Evolutionary conservation across 805 yeast species (phyloP).

Genomic region (Kodamaea neixiangensis): DNA sequence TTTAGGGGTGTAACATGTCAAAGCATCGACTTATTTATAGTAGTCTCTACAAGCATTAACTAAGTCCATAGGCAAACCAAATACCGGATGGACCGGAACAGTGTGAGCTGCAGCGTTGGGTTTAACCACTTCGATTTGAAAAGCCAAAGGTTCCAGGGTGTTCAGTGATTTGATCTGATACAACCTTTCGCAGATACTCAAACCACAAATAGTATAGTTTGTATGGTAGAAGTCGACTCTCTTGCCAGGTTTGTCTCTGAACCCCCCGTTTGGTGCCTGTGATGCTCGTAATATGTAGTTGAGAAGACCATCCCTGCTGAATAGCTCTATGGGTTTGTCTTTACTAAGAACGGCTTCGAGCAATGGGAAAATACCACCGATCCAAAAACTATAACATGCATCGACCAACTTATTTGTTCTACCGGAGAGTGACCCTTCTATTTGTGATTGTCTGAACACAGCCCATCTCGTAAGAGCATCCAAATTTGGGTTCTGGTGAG

Average conservation of each 20-base stretch:
- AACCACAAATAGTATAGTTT: constrained; percentile 78
- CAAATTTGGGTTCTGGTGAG: constrained; percentile 33
- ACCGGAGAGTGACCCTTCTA: constrained; percentile 90
- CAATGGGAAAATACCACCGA: constrained; percentile 73
- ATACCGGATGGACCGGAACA: constrained; percentile 27
- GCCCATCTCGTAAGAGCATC: constrained; percentile 66
- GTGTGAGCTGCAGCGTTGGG: constrained; percentile 12
- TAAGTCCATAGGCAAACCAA: constrained; percentile 24
- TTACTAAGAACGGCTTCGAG: constrained; percentile 50
- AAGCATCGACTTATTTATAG: not conserved
- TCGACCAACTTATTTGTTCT: constrained; percentile 92
- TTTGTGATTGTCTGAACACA: constrained; percentile 59
- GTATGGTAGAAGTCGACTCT: constrained; percentile 87
- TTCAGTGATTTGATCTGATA: constrained; percentile 20
- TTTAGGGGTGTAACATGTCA: not conserved
- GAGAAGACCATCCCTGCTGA: constrained; percentile 59
- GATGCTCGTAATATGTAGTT: constrained; percentile 75
- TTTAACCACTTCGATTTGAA: constrained; percentile 15
- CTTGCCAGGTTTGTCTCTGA: constrained; percentile 85
- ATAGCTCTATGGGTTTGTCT: constrained; percentile 20
- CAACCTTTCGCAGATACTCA: constrained; percentile 57
- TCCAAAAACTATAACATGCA: constrained; percentile 96
- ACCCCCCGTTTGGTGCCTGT: constrained; percentile 71
- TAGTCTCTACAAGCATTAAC: constrained; percentile 4
- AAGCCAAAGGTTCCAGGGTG: constrained; percentile 17